Evolutionary conservation across 2,329 filamentous ascomycete genomes (phyloP), one percentile per base, ranked within the genome.

Genomic region (Scleromitrula shiraiana): DNA sequence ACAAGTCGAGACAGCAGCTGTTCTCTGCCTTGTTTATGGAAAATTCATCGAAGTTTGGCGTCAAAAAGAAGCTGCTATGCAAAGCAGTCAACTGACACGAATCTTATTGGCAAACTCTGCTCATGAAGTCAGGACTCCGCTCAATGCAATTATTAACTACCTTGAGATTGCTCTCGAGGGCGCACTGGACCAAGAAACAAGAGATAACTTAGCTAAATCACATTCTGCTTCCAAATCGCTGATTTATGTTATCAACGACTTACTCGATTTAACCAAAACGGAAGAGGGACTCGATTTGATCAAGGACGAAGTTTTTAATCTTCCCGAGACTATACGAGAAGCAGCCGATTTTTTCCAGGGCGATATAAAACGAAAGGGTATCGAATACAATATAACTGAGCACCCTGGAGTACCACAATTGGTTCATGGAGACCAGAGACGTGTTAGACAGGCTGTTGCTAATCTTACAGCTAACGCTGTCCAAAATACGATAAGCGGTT

Each of bases 91-190:
- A 52, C 71, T 95, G 1, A 95, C 87, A 0, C 75, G 80, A 39
- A 67, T 95, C 4, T 67, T 95, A 2, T 71, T 95, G 19, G 86
- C 88, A 4, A 95, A 95, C 55, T 94, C 88, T 0, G 89, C 89
- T 0, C 90, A 95, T 55, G 89, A 95, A 68, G 88, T 95, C 7
- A 82, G 90, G 41, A 95, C 89, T 0, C 89, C 89, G 0, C 69
- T 95, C 2, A 95, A 95, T 60, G 89, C 89, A 14, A 95, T 95
- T 59, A 94, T 95, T 66, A 95, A 95, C 58, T 95, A 94, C 56
- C 75, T 95, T 1, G 89, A 95, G 58, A 95, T 95, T 54, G 89
- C 89, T 0, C 68, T 95, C 1, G 89, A 95, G 66, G 88, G 88
- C 0, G 70, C 73, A 0, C 70, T 95, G 3, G 89, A 95, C 54